Evolutionary conservation across 2,329 filamentous ascomycete genomes (phyloP), one percentile per base, ranked within the genome.

Genomic region (Xylogone sp.): DNA sequence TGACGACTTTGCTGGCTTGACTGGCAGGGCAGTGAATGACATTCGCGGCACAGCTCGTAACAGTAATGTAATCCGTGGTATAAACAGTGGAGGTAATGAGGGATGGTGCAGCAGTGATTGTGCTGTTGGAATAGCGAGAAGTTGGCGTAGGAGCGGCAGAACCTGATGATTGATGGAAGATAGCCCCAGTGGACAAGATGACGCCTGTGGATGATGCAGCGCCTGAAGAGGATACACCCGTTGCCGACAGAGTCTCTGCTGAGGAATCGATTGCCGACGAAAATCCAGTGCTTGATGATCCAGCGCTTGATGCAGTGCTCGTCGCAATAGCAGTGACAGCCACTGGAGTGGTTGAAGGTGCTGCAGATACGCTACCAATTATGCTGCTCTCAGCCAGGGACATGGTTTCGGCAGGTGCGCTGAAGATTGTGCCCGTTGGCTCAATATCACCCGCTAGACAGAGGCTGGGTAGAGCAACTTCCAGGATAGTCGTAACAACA

Each of bases 51-150:
- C 58, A 59, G 44, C 47, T 48, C 3, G 53, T 56, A 20, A 60
- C 46, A 16, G 55, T 57, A 21, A 46, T 49, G 6, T 48, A 27
- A n/a, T 50, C 42, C 3, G 56, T 60, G 13, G 54, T 22, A 18
- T 52, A 57, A 13, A 52, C 44, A 1, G 58, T 59, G 6, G 55
- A 53, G n/a, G 56, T 59, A 12, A 49, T 55, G 29, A 58, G 45
- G 10, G 52, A 46, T 16, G 52, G 27, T 7, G 52, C 43, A 5
- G 49, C n/a, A 8, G 56, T 58, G 22, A 55, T 50, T 4, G 56
- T 55, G 22, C 44, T 21, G 19, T 20, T 47, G 18, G 24, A 22
- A 7, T 24, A 31, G 19, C 22, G 39, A 16, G 43, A 27, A 20
- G 22, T 27, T 20, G 42, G n/a, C 16, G 43, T 34, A 20, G 42